A percentile compares a stretch with the other conserved stretches of the same genome.
phyloP scores from a whole-genome alignment of 1,139 yeast species.

The Magnusiomyces tetraspermus region DNA sequence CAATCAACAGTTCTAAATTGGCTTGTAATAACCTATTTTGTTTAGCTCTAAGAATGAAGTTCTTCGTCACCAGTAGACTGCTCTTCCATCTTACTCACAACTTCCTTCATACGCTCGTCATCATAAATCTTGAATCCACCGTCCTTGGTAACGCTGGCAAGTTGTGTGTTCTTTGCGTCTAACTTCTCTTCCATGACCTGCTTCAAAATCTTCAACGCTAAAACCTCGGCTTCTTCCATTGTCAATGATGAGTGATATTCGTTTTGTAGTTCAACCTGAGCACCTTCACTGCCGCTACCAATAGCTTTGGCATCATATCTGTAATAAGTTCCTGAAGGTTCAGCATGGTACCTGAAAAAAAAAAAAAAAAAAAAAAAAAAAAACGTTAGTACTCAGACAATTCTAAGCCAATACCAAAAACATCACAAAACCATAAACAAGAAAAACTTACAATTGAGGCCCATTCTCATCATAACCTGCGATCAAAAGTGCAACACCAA shows the following conservation, averaged over 20 bases:
- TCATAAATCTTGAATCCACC: constrained; percentile 80
- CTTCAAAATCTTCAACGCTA: constrained; percentile 81
- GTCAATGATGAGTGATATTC: constrained; percentile 93
- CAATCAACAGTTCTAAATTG: too few relatives aligned
- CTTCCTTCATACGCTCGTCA: constrained; percentile 75
- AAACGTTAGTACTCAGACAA: background rate
- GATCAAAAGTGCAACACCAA: constrained; percentile 93
- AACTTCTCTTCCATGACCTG: constrained; percentile 99
- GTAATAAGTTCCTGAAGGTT: constrained; percentile 96
- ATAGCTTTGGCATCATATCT: constrained; percentile 97
- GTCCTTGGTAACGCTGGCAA: constrained; percentile 83
- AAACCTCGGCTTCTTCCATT: constrained; percentile 85
- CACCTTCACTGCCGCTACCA: constrained; percentile 98
- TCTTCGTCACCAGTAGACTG: constrained; percentile 46
- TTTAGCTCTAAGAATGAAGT: constrained; percentile 14
- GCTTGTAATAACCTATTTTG: too few relatives aligned
- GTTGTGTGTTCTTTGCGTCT: constrained; percentile 91
- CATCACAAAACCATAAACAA: too few relatives aligned
- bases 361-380: constrained; percentile 11
- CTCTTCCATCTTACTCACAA: constrained; percentile 66
- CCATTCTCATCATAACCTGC: constrained; percentile 97
- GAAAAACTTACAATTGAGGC: constrained; percentile 52
- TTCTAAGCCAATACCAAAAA: too few relatives aligned
- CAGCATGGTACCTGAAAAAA: constrained; percentile 59
- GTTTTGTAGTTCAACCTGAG: constrained; percentile 94